Evolutionary conservation across 73 alveolate species (phyloP).

Genomic region (Tetrahymena elliotti): DNA sequence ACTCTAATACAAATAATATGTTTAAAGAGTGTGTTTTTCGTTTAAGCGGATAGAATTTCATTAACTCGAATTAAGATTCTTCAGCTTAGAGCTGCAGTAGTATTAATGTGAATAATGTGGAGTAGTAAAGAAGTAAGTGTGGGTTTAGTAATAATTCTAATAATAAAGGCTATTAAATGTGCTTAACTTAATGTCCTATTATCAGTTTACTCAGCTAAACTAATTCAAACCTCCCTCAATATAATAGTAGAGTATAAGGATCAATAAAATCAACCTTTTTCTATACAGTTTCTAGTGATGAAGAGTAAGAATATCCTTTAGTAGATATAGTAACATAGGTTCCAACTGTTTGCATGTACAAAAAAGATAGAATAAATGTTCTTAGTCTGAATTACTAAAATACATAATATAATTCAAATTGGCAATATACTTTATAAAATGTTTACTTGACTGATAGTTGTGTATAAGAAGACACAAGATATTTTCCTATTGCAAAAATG

Average conservation of each 20-base stretch:
- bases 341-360: not conserved
- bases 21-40: not conserved
- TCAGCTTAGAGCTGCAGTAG: not conserved
- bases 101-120: not conserved
- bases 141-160: not conserved
- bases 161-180: not conserved
- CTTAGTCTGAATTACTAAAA: not conserved
- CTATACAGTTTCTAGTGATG: not conserved
- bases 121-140: not conserved
- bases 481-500: not conserved
- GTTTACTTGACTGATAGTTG: not conserved
- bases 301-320: not conserved
- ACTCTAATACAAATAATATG: not conserved
- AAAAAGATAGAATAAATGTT: not conserved
- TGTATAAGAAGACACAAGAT: not conserved
- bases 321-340: not conserved
- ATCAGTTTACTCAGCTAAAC: not conserved
- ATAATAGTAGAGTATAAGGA: not conserved
- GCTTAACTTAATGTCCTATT: not conserved
- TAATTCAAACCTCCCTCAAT: not conserved
- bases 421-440: not conserved
- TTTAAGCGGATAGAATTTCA: not conserved
- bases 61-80: not conserved
- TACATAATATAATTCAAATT: not conserved
- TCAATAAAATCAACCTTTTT: not conserved